Base-by-base conservation (phyloP, 306 rosid species). In the Fragaria nilgerrensis region DNA sequence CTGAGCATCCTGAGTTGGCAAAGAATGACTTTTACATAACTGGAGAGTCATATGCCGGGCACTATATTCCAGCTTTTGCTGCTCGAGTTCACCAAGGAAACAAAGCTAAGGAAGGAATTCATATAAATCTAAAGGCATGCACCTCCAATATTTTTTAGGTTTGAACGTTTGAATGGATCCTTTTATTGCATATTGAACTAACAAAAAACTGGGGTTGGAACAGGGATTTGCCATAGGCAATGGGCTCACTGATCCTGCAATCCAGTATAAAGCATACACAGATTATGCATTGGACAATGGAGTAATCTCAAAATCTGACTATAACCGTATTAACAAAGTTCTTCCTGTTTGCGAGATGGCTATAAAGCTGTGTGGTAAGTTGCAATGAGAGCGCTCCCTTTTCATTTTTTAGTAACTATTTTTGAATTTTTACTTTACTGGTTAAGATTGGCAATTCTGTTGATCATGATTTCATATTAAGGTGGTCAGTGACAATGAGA, bases 141-240 rank as follows among this genome's bases (percentile, higher is more conserved):
- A 27, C 55, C 69, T 53, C 82, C 70, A 62, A 20, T 70, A 43
- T 77, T 53, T 78, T 68, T 22, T 44, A 14, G 17, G 20, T 45
- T 82, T 62, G 48, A 37, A 59, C 19, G 47, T 65, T 7, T 65
- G 32, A 17, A 45, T 48, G 61, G 39, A 41, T 68, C 20, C 16
- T 50, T 78, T 25, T 56, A 36, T 41, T 47, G 56, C 39, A 68
- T 84, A 36, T 41, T 70, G 58, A 53, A 66, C 70, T 82, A 27
- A 43, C 50, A 72, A 61, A 78, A 75, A 85, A 77, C 22, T 82
- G 70, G 65, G 70, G 65, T 71, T 87, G 83, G 29, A 80, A 71
- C 89, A 95, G 99, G 99, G 99, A 78, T 92, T 95, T 86, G 94
- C 97, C 82, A 95, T 95, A 39, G 99, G 99, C 37, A 92, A 95